phyloP scores from a whole-genome alignment of 345 rosid species.

The Salix purpurea region DNA sequence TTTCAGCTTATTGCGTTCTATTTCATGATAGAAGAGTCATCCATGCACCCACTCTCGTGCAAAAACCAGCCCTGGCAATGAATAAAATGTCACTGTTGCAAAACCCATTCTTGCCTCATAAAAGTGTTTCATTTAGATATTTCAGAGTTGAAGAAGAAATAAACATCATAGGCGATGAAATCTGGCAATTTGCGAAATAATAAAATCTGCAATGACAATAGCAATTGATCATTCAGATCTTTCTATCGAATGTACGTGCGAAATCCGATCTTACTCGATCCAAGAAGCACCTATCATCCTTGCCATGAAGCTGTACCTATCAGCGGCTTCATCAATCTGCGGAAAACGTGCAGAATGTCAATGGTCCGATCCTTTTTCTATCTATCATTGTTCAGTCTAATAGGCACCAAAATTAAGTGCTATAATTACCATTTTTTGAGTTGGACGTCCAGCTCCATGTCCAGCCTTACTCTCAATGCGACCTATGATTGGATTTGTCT shows the following conservation, averaged over 20 bases:
- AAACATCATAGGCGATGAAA: no score
- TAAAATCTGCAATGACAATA: no score
- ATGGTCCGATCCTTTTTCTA: not conserved
- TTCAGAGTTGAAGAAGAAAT: no score
- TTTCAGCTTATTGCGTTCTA: no score
- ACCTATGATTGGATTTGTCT: constrained; percentile 79
- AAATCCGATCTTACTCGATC: constrained; percentile 39
- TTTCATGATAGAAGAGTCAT: no score
- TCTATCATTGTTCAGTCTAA: not conserved
- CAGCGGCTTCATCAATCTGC: constrained; percentile 88
- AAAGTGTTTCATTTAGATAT: no score
- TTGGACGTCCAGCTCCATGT: constrained; percentile 92
- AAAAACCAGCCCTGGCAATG: no score
- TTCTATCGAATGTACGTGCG: not conserved
- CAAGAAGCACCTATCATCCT: constrained; percentile 66
- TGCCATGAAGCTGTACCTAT: constrained; percentile 78
- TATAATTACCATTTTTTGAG: constrained; percentile 60
- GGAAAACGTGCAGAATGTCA: not conserved
- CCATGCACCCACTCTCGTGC: no score
- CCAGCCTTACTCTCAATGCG: constrained; percentile 91
- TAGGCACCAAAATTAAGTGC: not conserved
- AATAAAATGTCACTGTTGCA: no score
- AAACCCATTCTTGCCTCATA: no score
- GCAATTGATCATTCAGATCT: not conserved
- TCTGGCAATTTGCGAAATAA: no score